These are phyloP conservation scores for Chlorencoelia australis DNA, from an alignment of 2,329 filamentous ascomycete species.

Conservation along the genomic window DNA sequence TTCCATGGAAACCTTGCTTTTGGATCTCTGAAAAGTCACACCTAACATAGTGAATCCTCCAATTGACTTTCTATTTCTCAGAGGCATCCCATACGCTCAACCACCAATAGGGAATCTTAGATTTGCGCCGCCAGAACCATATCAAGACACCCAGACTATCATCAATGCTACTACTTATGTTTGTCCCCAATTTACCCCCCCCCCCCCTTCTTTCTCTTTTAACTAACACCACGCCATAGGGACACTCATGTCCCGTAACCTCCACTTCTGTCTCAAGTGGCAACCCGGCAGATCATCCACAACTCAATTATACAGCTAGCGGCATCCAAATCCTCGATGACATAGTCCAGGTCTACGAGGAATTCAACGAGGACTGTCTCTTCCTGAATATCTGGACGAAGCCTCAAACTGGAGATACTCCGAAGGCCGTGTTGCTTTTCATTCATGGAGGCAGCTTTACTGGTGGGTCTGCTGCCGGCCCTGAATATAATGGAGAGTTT, in stretches of 20 bases:
- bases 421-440: slow-evolving; percentile 36
- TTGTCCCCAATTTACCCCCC: slow-evolving; percentile 1
- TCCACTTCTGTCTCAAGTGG: not conserved
- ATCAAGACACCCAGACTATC: slow-evolving; percentile 3
- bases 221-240: not conserved
- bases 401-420: slow-evolving; percentile 23
- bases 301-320: slow-evolving; percentile 17
- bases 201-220: not conserved
- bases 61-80: too few relatives aligned
- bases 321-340: slow-evolving; percentile 8
- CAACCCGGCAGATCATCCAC: not conserved
- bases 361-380: slow-evolving; percentile 29
- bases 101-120: slow-evolving; percentile 31
- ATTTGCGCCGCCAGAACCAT: slow-evolving; percentile 23
- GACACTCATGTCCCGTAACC: not conserved
- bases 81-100: slow-evolving; percentile 32
- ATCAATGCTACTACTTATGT: slow-evolving; percentile 20
- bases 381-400: slow-evolving; percentile 32
- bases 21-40: too few relatives aligned
- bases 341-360: not conserved
- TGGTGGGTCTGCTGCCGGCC: slow-evolving; percentile 30
- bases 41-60: too few relatives aligned
- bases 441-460: slow-evolving; percentile 35
- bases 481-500: slow-evolving; percentile 34
- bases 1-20: too few relatives aligned